Percentiles rank a stretch among this genome's conserved stretches.
Conservation (phyloP, 2,329 filamentous ascomycete genomes). For the Mycosphaerella sp. region DNA sequence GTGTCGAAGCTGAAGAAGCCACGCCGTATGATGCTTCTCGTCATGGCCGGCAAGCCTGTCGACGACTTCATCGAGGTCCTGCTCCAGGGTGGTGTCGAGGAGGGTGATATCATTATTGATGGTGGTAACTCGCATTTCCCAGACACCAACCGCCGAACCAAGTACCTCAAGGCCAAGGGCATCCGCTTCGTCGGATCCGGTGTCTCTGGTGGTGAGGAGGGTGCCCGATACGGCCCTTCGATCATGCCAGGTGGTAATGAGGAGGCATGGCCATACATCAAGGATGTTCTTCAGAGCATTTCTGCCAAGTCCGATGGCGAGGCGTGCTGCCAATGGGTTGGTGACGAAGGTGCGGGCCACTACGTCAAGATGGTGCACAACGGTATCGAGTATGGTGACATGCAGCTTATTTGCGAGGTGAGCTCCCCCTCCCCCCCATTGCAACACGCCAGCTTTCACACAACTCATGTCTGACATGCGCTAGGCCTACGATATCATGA, state of each 20-base stretch:
- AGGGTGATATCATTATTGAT: constrained; percentile 98
- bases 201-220: constrained; percentile 99
- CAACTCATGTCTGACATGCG: constrained; percentile 13
- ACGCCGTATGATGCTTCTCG: constrained; percentile 94
- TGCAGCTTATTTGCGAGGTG: constrained; percentile 99
- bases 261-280: constrained; percentile 95
- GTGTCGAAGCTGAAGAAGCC: constrained; percentile 94
- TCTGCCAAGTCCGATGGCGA: constrained; percentile 95
- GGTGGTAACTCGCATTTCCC: constrained; percentile 99
- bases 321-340: constrained; percentile 99
- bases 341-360: constrained; percentile 98
- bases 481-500: constrained; percentile 99
- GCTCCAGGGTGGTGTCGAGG: constrained; percentile 62
- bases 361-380: constrained; percentile 99
- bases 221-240: constrained; percentile 93
- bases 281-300: constrained; percentile 98
- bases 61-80: constrained; percentile 98
- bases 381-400: constrained; percentile 99
- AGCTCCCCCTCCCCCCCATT: constrained; percentile 25
- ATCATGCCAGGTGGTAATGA: constrained; percentile 99
- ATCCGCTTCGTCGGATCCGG: constrained; percentile 94
- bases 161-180: constrained; percentile 79
- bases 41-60: constrained; percentile 96
- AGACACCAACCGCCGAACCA: constrained; percentile 93
- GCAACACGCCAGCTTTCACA: not conserved